Conservation (phyloP, 2,329 filamentous ascomycete species). For the Diaporthe sp. region DNA sequence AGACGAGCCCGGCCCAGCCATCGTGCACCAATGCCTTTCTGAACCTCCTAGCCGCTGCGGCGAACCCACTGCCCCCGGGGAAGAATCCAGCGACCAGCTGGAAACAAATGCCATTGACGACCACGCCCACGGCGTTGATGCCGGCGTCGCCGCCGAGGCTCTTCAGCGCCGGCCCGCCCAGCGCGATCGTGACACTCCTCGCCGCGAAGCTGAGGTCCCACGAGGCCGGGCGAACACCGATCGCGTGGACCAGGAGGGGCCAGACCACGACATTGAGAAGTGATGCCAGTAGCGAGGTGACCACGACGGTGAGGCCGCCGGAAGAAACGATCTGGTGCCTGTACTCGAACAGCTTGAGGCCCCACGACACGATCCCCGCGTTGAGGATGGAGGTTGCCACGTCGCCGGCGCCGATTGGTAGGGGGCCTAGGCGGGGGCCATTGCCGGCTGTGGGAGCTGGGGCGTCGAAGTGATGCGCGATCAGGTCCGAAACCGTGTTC, state of each 20-base stretch:
- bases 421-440: not conserved
- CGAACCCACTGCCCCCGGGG: constrained; percentile 30
- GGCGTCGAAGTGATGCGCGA: constrained; percentile 45
- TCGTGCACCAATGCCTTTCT: not conserved
- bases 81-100: constrained; percentile 53
- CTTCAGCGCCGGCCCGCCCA: constrained; percentile 62
- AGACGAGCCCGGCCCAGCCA: not conserved
- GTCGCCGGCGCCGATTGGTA: constrained; percentile 59
- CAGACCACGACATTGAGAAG: constrained; percentile 58
- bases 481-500: constrained; percentile 48
- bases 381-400: constrained; percentile 63
- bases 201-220: constrained; percentile 62
- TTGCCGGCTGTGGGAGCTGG: constrained; percentile 37
- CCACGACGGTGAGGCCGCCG: constrained; percentile 55
- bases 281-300: constrained; percentile 55
- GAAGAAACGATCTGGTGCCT: constrained; percentile 60
- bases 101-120: constrained; percentile 63
- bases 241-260: constrained; percentile 52
- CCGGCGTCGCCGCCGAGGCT: constrained; percentile 60
- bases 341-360: constrained; percentile 67
- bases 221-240: constrained; percentile 52
- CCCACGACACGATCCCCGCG: constrained; percentile 66
- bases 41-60: not conserved
- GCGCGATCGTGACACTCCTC: constrained; percentile 63
- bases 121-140: constrained; percentile 64